These are phyloP conservation scores for Passiflora organensis DNA, from an alignment of 345 rosid species.

Conservation along the genomic window DNA sequence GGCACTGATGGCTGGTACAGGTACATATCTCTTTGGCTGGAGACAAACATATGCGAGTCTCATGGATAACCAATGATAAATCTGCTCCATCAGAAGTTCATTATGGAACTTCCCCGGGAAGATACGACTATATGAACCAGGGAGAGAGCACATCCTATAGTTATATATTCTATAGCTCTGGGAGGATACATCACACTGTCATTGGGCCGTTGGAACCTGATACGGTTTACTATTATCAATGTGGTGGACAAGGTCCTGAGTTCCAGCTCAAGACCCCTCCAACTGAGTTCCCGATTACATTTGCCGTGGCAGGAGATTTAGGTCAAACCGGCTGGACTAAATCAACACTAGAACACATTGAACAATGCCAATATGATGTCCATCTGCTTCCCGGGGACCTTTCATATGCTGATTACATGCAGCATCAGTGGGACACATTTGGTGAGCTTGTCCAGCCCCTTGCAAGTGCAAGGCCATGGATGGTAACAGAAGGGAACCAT, in stretches of 20 bases:
- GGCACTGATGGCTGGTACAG: conserved; percentile 18
- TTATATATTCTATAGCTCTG: conserved; percentile 69
- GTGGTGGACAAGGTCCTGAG: conserved; percentile 82
- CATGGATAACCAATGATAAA: conserved; percentile 69
- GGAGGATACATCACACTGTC: conserved; percentile 83
- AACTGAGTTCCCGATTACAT: conserved; percentile 63
- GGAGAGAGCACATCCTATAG: conserved; percentile 84
- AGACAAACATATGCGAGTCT: conserved; percentile 69
- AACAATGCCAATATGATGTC: conserved; percentile 61
- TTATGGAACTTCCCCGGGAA: conserved; percentile 72
- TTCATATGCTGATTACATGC: conserved; percentile 87
- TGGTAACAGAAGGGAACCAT: conserved; percentile 97
- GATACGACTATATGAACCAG: conserved; percentile 37
- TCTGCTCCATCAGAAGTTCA: conserved; percentile 63
- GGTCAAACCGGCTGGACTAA: conserved; percentile 98
- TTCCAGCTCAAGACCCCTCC: conserved; percentile 88
- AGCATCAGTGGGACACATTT: conserved; percentile 85
- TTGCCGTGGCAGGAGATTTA: conserved; percentile 91
- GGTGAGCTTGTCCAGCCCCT: conserved; percentile 88
- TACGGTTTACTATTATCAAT: conserved; percentile 65
- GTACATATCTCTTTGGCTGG: conserved; percentile 80
- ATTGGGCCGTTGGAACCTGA: conserved; percentile 71
- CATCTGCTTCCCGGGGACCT: conserved; percentile 95
- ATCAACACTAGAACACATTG: conserved; percentile 80
- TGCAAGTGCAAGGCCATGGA: conserved; percentile 94